Evolutionary conservation across 2,329 filamentous ascomycete species (phyloP), one percentile per base, ranked within the genome.

Genomic region (Alternaria triticina): DNA sequence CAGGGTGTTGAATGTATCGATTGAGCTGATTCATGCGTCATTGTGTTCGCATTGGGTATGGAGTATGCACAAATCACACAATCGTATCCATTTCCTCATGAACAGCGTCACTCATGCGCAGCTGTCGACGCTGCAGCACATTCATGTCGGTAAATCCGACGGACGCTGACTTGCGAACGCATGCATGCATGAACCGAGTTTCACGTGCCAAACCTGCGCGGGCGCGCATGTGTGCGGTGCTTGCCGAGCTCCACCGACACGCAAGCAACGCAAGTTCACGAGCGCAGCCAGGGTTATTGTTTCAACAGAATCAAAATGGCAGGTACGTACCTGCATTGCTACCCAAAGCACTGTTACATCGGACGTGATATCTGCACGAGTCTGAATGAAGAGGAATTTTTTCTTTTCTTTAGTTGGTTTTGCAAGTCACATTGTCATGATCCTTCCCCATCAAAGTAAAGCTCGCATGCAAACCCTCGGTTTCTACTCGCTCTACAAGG

Each of bases 261-360:
- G 58, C 28, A 51, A 58, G 23, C 43, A 52, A 54, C 51, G 58
- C 28, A 51, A 58, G 23, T 50, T 58, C 28, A n/a, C 50, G 33
- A 50, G 36, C 36, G 36, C 36, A 40, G n/a, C 36, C 15, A 17
- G 36, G 36, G 36, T 40, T 40, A 10, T 40, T 17, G 36, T 40
- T 40, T 40, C 36, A 40, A 40, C n/a, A 15, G 36, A 40, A 40
- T 40, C 36, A 40, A 40, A 40, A 40, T 40, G 33, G 36, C 13
- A 58, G 54, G 40, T 61, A 54, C 40, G 59, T 61, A 61, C 47
- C 59, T 61, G 59, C 59, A 54, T 30, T 61, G 59, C 59, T 61
- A 61, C 59, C 59, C 59, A 61, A 61, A 40, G 17, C 28, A 30
- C 30, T 52, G 49, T 28, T 25, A 52, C 49, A 52, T 52, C 9